Base-by-base conservation (phyloP, 2,329 filamentous ascomycete species). In the Botrytis fabae region DNA sequence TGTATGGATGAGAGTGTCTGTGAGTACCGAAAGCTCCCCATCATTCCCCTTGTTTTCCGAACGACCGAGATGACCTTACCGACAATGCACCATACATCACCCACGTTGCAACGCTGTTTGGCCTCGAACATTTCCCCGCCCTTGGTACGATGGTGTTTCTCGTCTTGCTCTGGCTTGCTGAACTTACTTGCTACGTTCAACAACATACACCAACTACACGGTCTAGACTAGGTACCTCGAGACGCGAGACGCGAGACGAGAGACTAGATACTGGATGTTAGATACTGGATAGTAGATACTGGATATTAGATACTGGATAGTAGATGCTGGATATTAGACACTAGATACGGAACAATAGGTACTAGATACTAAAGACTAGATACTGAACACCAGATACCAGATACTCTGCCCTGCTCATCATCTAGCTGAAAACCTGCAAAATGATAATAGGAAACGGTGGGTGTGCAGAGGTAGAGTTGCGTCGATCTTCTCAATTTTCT, bases 31-130 rank as follows among this genome's bases (percentile, higher is more conserved):
- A 44, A 51, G 63, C 32, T 66, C 14, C 28, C n/a, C 51, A 28
- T 57, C 51, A 18, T 28, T 25, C 51, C 44, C 70, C 54, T 60
- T 59, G 48, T 68, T 68, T 68, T 46, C 70, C 70, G 70, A 68
- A 72, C 28, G 70, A 60, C 62, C 62, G 70, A 72, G 35, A 68
- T 42, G 42, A 66, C 8, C 48, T 68, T 35, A 60, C 32, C 28
- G 40, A 65, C 14, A n/a, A 57, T 44, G 20, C 32, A 64, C 59
- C 32, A 40, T 32, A n/a, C 16, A 18, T 32, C 38, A 46, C 38
- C 54, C 40, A 65, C 38, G 28, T 46, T 44, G 62, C 62, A 28
- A 46, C 20, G 44, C 57, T 60, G 28, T 60, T 40, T 61, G 59
- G 8, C 16, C 35, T 63, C 16, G 22, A 35, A 14, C 18, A 18